phyloP scores from a whole-genome alignment of 768 basidiomycete species.

The Mycena maculata region DNA sequence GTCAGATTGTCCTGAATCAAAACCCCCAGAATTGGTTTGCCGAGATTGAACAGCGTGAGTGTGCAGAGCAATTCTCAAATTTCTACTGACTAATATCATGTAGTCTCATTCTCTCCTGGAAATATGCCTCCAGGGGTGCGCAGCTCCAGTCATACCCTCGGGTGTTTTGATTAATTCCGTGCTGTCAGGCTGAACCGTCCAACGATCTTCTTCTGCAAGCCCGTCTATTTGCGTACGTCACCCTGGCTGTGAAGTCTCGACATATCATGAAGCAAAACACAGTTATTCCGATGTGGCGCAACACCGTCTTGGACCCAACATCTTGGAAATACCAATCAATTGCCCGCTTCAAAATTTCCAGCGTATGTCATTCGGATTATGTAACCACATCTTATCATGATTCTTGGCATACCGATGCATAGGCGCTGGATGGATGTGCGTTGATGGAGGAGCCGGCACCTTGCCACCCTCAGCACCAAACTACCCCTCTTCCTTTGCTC shows the following conservation, averaged over 20 bases:
- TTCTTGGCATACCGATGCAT: too few species aligned
- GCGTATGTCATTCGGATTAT: constrained; percentile 9
- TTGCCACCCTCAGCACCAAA: constrained; percentile 27
- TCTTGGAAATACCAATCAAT: constrained; percentile 32
- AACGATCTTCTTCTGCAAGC: constrained; percentile 35
- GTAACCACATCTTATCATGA: too few species aligned
- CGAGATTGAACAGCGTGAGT: constrained; percentile 32
- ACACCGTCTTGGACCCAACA: constrained; percentile 34
- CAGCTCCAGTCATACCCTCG: not conserved
- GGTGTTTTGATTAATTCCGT: not conserved
- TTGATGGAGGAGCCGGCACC: constrained; percentile 31
- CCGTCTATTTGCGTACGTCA: constrained; percentile 28
- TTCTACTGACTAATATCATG: not conserved
- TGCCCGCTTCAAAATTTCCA: constrained; percentile 33
- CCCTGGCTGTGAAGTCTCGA: not conserved
- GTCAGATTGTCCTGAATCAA: constrained; percentile 32
- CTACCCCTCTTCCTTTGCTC: constrained; percentile 33
- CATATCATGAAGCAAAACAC: not conserved
- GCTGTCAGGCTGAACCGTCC: constrained; percentile 29
- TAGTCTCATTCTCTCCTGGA: constrained; percentile 30
- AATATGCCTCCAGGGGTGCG: constrained; percentile 33
- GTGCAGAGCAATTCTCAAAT: not conserved
- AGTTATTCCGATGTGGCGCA: constrained; percentile 27
- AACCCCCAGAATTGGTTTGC: constrained; percentile 35
- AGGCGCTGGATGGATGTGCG: constrained; percentile 33